A percentile compares a stretch with the other conserved stretches of the same genome.
Evolutionary conservation across 768 basidiomycete genomes (phyloP).

Genomic region (Serpula lacrymans): DNA sequence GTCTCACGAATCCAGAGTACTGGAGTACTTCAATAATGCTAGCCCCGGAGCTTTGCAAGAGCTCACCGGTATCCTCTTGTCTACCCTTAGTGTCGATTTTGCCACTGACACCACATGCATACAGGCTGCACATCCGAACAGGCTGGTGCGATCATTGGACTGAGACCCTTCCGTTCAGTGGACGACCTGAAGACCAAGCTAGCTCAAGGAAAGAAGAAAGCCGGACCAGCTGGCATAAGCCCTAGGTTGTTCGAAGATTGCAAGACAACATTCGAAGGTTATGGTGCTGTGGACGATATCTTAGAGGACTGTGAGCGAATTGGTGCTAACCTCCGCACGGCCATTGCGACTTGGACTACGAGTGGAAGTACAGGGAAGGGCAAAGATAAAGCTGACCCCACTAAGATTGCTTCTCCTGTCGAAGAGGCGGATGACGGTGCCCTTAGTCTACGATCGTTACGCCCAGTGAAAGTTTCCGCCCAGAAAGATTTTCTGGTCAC

Average conservation of each 20-base stretch:
- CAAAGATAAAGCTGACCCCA: constrained; percentile 37
- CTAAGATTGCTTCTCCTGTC: constrained; percentile 12
- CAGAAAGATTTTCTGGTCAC: constrained; percentile 64
- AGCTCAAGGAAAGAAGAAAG: constrained; percentile 84
- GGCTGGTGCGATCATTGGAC: constrained; percentile 69
- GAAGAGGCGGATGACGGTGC: constrained; percentile 59
- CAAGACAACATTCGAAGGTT: constrained; percentile 77
- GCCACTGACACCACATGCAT: constrained; percentile 6
- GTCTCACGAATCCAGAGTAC: constrained; percentile 46
- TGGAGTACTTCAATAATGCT: constrained; percentile 69
- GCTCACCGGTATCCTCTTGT: constrained; percentile 55
- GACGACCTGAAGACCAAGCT: constrained; percentile 76
- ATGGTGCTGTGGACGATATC: constrained; percentile 84
- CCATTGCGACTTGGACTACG: constrained; percentile 76
- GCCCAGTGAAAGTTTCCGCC: constrained; percentile 36
- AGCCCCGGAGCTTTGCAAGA: constrained; percentile 65
- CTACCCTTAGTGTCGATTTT: not conserved
- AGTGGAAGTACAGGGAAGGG: constrained; percentile 27
- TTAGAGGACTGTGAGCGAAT: constrained; percentile 87
- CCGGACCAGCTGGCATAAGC: constrained; percentile 78
- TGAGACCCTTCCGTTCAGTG: constrained; percentile 77
- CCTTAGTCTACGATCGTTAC: constrained; percentile 50
- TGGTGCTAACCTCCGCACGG: constrained; percentile 65
- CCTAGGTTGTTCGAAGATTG: constrained; percentile 90
- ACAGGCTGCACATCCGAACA: constrained; percentile 79